Conservation (phyloP, 108 stramenopile species). For the Schizochytrium sp. region DNA sequence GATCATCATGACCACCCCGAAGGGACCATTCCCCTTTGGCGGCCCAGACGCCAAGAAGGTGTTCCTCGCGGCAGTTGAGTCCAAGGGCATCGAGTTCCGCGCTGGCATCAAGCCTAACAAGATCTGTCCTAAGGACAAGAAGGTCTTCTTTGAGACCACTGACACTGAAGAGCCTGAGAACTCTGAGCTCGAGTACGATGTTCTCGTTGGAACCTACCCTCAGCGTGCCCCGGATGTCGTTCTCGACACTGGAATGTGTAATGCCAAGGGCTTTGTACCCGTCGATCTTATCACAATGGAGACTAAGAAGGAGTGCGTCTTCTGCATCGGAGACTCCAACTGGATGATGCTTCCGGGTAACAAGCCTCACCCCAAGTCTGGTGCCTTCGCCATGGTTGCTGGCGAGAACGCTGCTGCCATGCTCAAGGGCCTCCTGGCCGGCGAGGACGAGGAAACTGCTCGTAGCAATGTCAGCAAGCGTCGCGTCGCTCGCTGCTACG, state of each 20-base stretch:
- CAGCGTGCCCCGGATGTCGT: constrained; percentile 54
- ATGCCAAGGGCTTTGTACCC: constrained; percentile 46
- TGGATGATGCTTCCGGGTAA: neutral
- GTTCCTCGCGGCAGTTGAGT: neutral
- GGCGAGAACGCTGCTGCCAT: neutral
- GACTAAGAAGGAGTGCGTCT: constrained; percentile 3
- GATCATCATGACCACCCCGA: neutral
- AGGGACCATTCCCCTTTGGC: constrained; percentile 47
- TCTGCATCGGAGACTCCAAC: constrained; percentile 42
- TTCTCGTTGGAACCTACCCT: neutral
- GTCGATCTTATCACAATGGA: constrained; percentile 17
- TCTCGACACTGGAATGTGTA: neutral
- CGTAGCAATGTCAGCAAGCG: neutral
- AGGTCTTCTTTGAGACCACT: neutral
- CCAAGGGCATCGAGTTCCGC: neutral
- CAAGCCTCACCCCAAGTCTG: constrained; percentile 14
- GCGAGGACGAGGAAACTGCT: neutral
- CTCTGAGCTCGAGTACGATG: neutral
- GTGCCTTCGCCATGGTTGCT: constrained; percentile 17
- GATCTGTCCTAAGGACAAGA: neutral
- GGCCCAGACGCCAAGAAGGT: constrained; percentile 21
- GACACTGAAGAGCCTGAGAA: neutral
- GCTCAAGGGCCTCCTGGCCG: neutral
- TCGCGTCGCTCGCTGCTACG: constrained; percentile 17
- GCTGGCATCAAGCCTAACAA: neutral